Conservation (phyloP, 73 alveolate species). For the Breviolum minutum region DNA sequence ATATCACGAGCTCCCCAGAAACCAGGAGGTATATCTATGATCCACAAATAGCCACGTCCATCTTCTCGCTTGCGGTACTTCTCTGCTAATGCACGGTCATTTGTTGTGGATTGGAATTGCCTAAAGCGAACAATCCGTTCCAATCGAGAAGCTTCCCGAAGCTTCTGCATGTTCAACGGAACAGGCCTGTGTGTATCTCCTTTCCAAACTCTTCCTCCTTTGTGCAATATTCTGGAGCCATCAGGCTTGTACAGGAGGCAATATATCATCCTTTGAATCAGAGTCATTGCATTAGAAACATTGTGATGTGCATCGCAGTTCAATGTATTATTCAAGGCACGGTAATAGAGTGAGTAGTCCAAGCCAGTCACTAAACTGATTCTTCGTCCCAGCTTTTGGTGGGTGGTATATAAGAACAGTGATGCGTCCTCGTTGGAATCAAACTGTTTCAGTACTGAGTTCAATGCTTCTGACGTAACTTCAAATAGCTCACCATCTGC, state of each 20-base stretch:
- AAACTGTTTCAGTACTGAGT: conserved; percentile 44
- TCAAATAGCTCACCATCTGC: conserved; percentile 53
- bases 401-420: conserved; percentile 43
- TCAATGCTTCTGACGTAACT: conserved; percentile 3
- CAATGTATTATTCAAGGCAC: conserved; percentile 85
- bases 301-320: conserved; percentile 53
- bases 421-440: conserved; percentile 60
- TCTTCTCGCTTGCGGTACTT: conserved; percentile 73
- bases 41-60: conserved; percentile 80
- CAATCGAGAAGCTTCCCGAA: conserved; percentile 77
- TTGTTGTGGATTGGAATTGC: conserved; percentile 79
- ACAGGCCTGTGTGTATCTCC: conserved; percentile 86
- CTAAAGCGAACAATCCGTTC: conserved; percentile 65
- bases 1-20: conserved; percentile 91
- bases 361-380: conserved; percentile 48
- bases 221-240: conserved; percentile 41
- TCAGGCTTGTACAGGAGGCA: conserved; percentile 14
- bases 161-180: conserved; percentile 87
- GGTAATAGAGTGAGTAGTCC: conserved; percentile 78
- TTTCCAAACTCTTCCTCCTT: conserved; percentile 71
- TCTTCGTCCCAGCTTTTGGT: conserved; percentile 66
- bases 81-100: conserved; percentile 47
- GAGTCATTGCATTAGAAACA: conserved; percentile 36
- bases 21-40: conserved; percentile 39
- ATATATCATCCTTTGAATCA: conserved; percentile 65